These are phyloP conservation scores for Didymellaceae sp. DNA, from an alignment of 2,329 filamentous ascomycete species.

Conservation along the genomic window DNA sequence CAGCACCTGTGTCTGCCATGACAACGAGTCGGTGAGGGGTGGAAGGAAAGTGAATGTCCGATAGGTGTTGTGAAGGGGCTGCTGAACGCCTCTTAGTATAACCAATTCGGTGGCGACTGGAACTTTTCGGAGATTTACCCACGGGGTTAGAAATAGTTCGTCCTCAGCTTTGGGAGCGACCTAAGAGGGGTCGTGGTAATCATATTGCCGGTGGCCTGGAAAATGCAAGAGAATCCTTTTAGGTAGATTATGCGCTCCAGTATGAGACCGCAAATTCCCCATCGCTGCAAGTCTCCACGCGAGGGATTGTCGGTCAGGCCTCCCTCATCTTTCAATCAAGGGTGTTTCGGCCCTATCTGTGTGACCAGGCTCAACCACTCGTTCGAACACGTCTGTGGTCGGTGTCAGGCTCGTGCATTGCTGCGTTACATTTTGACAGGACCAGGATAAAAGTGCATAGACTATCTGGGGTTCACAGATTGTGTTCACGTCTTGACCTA, in stretches of 20 bases:
- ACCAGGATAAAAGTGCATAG: neutral
- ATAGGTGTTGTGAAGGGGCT: no score
- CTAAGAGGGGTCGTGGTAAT: neutral
- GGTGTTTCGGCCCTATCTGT: conserved; percentile 3
- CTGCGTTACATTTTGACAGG: neutral
- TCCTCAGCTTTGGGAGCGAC: neutral
- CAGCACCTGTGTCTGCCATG: conserved; percentile 6
- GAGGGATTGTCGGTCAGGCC: conserved; percentile 1
- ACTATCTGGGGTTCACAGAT: neutral
- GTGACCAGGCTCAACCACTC: neutral
- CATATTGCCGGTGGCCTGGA: neutral
- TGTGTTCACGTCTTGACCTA: neutral
- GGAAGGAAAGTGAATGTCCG: neutral
- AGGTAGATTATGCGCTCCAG: no score
- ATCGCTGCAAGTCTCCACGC: no score
- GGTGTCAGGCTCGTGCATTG: neutral
- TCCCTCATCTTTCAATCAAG: neutral
- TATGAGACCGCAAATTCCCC: no score
- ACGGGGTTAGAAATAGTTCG: no score
- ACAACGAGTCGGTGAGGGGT: no score
- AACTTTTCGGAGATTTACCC: no score
- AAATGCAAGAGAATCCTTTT: neutral
- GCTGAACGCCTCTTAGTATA: no score
- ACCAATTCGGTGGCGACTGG: no score
- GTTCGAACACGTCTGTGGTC: neutral